These are phyloP conservation scores for Ganoderma lucidum DNA, from an alignment of 1,284 basidiomycete species.

Conservation along the genomic window DNA sequence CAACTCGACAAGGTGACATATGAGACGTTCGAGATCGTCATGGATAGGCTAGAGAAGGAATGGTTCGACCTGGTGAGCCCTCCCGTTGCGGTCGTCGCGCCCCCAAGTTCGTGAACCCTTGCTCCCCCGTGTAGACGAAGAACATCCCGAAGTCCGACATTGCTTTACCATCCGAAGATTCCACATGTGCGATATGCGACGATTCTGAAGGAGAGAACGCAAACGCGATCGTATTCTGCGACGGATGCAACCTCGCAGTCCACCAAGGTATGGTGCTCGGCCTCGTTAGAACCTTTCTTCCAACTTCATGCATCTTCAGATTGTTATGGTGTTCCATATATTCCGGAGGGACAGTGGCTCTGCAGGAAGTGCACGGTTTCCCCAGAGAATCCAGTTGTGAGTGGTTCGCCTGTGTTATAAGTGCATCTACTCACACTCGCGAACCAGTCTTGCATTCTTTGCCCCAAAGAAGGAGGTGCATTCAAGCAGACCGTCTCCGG, in stretches of 20 bases:
- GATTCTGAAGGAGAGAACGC: conserved; percentile 99
- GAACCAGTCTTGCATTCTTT: conserved; percentile 88
- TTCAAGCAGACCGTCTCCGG: conserved; percentile 97
- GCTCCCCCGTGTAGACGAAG: conserved; percentile 84
- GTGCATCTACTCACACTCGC: neutral
- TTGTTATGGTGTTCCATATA: conserved; percentile 99
- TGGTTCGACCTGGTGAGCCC: conserved; percentile 92
- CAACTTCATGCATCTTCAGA: no score
- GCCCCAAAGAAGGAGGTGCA: conserved; percentile 96
- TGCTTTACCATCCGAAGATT: conserved; percentile 90
- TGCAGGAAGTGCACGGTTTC: conserved; percentile 99
- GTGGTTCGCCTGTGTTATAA: conserved; percentile 38
- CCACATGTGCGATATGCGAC: conserved; percentile 96
- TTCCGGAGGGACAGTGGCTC: conserved; percentile 99
- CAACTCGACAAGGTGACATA: conserved; percentile 80
- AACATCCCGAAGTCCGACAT: conserved; percentile 87
- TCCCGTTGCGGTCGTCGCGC: neutral
- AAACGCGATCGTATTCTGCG: conserved; percentile 99
- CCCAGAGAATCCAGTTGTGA: conserved; percentile 93
- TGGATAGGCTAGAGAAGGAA: conserved; percentile 98
- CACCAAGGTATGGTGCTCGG: conserved; percentile 97
- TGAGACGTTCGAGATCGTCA: conserved; percentile 95
- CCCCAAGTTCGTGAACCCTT: conserved; percentile 15
- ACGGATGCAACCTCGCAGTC: conserved; percentile 98
- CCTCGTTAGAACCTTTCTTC: no score